Percentiles rank a stretch among this genome's conserved stretches.
These are phyloP conservation scores for Moringa oleifera DNA, from an alignment of 345 rosid species.

Conservation along the genomic window DNA sequence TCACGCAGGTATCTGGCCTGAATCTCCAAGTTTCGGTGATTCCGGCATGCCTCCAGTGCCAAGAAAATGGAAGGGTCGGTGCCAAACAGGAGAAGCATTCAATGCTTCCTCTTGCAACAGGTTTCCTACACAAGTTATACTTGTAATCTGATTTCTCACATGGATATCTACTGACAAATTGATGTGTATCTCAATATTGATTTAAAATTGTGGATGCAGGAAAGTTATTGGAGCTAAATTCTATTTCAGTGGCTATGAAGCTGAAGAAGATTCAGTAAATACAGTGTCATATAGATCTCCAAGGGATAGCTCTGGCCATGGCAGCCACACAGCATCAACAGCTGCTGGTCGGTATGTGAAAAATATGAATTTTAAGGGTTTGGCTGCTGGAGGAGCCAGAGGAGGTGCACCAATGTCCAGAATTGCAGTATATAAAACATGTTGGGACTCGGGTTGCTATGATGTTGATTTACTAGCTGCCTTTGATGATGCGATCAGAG, in stretches of 20 bases:
- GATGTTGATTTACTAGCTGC: slow-evolving; percentile 50
- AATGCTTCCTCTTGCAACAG: slow-evolving; percentile 46
- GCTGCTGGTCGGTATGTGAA: slow-evolving; percentile 50
- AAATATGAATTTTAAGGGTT: slow-evolving; percentile 38
- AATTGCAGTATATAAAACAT: slow-evolving; percentile 50
- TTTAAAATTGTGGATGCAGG: slow-evolving; percentile 22
- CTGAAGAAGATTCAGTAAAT: slow-evolving; percentile 35
- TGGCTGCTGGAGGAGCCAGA: slow-evolving; percentile 48
- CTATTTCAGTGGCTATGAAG: slow-evolving; percentile 44
- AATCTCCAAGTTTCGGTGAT: slow-evolving; percentile 44
- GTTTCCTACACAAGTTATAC: slow-evolving; percentile 11
- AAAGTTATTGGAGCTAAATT: slow-evolving; percentile 55
- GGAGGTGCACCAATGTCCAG: slow-evolving; percentile 62
- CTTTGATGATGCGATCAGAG: slow-evolving; percentile 52
- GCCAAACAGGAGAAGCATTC: slow-evolving; percentile 49
- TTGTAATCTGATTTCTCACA: background rate
- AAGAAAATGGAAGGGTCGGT: slow-evolving; percentile 38
- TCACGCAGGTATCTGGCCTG: slow-evolving; percentile 52
- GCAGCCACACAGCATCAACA: slow-evolving; percentile 53
- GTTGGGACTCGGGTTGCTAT: slow-evolving; percentile 51
- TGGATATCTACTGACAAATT: background rate
- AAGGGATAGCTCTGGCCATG: slow-evolving; percentile 54
- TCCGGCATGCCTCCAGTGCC: slow-evolving; percentile 45
- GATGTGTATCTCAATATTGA: background rate
- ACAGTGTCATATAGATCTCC: slow-evolving; percentile 37